A percentile compares a stretch with the other conserved stretches of the same genome.
Conservation (phyloP, 2,329 filamentous ascomycete genomes). For the Trichoderma lentiforme region DNA sequence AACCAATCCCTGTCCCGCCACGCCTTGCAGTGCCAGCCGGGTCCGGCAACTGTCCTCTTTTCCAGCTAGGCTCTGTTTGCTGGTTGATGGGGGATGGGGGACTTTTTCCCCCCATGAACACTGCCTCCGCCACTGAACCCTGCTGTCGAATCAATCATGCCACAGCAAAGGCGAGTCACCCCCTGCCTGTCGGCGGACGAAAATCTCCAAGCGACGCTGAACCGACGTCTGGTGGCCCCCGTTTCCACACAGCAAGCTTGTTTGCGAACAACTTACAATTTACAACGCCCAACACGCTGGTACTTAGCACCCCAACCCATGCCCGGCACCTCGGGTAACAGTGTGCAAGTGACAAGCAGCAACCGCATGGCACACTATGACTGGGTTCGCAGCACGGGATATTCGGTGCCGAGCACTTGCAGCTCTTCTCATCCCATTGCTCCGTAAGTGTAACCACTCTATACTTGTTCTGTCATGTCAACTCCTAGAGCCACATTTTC, state of each 20-base stretch:
- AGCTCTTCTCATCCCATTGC: not conserved
- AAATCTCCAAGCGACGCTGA: conserved; percentile 10
- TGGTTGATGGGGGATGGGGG: not conserved
- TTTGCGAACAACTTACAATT: not conserved
- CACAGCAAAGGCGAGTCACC: not conserved
- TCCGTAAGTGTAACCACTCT: not conserved
- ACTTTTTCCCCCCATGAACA: not conserved
- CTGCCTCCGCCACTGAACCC: conserved; percentile 1
- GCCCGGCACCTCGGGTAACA: not conserved
- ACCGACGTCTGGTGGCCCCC: not conserved
- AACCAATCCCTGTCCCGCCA: not conserved
- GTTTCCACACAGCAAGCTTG: not conserved
- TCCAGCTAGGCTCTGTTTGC: not conserved
- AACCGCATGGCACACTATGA: not conserved
- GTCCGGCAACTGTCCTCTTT: not conserved
- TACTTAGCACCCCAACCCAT: not conserved
- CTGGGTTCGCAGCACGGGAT: not conserved
- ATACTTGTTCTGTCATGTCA: not conserved
- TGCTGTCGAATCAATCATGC: not conserved
- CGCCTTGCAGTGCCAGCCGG: not conserved
- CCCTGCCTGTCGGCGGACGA: not conserved
- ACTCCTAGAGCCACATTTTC: not conserved
- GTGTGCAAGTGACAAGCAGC: not conserved
- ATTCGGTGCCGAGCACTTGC: not conserved
- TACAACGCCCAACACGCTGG: not conserved